phyloP scores from a whole-genome alignment of 306 rosid genomes.

The Ziziphus jujuba region DNA sequence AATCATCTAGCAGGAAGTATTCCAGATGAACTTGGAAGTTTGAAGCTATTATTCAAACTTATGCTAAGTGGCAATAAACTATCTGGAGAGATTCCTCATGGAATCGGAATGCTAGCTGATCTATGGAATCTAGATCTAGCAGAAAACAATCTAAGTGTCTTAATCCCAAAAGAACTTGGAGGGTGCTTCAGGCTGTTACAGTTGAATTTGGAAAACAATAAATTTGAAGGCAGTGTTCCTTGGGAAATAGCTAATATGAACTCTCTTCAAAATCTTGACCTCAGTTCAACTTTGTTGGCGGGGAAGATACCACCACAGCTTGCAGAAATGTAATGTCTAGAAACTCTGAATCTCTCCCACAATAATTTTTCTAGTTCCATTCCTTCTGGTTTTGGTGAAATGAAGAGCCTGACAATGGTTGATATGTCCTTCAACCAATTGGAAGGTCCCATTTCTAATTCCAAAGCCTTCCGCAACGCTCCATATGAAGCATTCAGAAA shows the following conservation, averaged over 20 bases:
- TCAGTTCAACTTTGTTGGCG: not conserved
- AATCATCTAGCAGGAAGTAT: not conserved
- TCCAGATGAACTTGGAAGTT: not conserved
- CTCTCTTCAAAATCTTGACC: not conserved
- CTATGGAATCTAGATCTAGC: not conserved
- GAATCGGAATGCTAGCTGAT: not conserved
- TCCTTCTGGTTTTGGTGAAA: not conserved
- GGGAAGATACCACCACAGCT: not conserved
- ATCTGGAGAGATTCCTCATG: not conserved
- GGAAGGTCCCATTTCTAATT: conserved; percentile 14
- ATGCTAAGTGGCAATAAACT: not conserved
- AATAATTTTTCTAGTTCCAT: conserved; percentile 1
- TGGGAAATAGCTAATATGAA: not conserved
- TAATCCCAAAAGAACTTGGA: not conserved
- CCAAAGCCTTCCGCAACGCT: conserved; percentile 16
- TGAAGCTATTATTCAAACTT: not conserved
- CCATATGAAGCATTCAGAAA: not conserved
- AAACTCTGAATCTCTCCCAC: not conserved
- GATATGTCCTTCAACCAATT: conserved; percentile 17
- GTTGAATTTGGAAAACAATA: conserved; percentile 1
- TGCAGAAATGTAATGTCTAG: not conserved
- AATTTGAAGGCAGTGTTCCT: not conserved
- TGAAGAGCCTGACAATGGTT: not conserved
- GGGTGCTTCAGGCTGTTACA: not conserved
- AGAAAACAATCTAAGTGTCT: not conserved